Percentiles rank a stretch among this genome's conserved stretches.
Conservation (phyloP, 305 asterid species). For the Fraxinus angustifolia region DNA sequence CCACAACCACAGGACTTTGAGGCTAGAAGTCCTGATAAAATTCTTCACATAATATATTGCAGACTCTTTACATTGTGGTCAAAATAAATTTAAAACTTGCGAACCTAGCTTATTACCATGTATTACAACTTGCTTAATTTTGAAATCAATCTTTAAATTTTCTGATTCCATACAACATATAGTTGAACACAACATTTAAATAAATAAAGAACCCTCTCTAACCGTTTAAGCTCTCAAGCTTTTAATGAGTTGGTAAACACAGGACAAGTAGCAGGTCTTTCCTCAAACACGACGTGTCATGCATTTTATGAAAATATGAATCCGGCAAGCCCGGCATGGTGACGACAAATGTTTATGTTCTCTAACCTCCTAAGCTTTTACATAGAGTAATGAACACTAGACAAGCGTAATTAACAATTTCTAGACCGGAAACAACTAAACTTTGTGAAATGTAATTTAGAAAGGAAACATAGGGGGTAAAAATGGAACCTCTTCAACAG, state of each 20-base stretch:
- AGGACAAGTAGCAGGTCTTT: background rate
- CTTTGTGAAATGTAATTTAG: background rate
- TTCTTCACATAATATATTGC: background rate
- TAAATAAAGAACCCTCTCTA: background rate
- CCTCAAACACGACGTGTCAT: background rate
- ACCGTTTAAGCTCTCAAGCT: background rate
- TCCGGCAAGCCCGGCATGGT: background rate
- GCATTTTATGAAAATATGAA: background rate
- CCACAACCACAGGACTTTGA: background rate
- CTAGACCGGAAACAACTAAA: background rate
- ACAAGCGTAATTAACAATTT: background rate
- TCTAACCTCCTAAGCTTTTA: background rate
- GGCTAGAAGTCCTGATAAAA: background rate
- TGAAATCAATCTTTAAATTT: background rate
- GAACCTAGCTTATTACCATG: background rate
- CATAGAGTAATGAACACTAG: background rate
- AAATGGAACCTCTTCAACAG: conserved; percentile 83
- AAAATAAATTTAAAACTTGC: background rate
- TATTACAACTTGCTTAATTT: background rate
- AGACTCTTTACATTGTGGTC: background rate
- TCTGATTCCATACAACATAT: background rate
- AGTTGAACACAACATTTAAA: background rate
- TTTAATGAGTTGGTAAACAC: background rate
- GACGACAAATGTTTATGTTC: background rate
- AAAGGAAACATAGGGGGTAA: background rate